Evolutionary conservation across 1,284 basidiomycete species (phyloP).

Genomic region (Amylostereum chailletii): DNA sequence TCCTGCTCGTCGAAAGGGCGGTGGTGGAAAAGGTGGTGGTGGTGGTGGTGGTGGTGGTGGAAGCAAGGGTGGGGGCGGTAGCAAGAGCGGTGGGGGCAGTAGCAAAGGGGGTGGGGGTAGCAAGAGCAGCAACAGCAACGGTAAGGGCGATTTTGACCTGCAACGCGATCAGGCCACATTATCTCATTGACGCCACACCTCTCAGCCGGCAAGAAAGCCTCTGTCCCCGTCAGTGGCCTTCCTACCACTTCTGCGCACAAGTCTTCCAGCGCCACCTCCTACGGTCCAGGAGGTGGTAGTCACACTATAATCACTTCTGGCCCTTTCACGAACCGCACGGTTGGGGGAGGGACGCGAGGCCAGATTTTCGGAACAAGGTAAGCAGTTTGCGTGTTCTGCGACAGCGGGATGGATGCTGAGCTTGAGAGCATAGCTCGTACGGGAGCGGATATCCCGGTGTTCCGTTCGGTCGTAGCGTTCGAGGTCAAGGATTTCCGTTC

Average conservation of each 20-base stretch:
- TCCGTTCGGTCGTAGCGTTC: slow-evolving; percentile 19
- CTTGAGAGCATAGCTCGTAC: slow-evolving; percentile 19
- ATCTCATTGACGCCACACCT: background rate
- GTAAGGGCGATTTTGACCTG: background rate
- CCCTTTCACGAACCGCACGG: slow-evolving; percentile 13
- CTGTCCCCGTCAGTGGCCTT: slow-evolving; percentile 5
- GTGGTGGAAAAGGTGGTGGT: background rate
- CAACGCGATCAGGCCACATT: background rate
- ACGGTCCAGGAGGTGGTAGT: slow-evolving; percentile 10
- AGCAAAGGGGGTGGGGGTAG: background rate
- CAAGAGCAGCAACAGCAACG: background rate
- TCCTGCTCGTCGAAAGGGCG: background rate
- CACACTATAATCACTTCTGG: slow-evolving; percentile 10
- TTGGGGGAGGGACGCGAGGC: slow-evolving; percentile 13
- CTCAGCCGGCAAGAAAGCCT: background rate
- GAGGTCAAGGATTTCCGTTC: slow-evolving; percentile 26
- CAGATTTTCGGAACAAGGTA: slow-evolving; percentile 14
- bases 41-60: slow-evolving; percentile 7
- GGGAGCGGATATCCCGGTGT: slow-evolving; percentile 31
- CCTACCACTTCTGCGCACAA: slow-evolving; percentile 3
- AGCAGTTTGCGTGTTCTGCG: background rate
- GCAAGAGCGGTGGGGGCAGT: slow-evolving; percentile 1
- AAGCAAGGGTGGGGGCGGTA: slow-evolving; percentile 1
- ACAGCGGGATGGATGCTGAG: too few species aligned
- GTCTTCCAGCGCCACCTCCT: slow-evolving; percentile 7